These are phyloP conservation scores for Sporisorium sorghi DNA, from an alignment of 1,284 basidiomycete species.

Conservation along the genomic window DNA sequence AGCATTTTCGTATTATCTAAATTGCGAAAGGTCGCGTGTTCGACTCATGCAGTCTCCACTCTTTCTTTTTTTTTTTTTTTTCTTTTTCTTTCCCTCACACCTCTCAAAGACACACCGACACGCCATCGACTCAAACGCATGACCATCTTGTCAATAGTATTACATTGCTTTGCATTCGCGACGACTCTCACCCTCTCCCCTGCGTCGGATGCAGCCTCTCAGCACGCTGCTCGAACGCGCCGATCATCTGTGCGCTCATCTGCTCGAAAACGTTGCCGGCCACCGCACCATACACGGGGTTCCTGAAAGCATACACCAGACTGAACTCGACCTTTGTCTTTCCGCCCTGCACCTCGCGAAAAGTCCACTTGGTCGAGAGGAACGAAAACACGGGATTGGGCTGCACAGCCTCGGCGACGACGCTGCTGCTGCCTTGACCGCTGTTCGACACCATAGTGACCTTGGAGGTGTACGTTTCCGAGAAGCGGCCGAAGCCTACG, in stretches of 20 bases:
- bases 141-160: too few relatives aligned
- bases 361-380: conserved; percentile 79
- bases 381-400: conserved; percentile 82
- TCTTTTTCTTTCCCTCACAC: background rate
- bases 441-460: conserved; percentile 80
- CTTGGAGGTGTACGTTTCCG: conserved; percentile 86
- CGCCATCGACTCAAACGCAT: too few relatives aligned
- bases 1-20: conserved; percentile 41
- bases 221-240: conserved; percentile 87
- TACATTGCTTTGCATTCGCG: background rate
- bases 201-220: conserved; percentile 20
- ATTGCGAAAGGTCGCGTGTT: conserved; percentile 58
- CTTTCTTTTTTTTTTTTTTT: background rate
- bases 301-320: conserved; percentile 85
- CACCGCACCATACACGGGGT: conserved; percentile 84
- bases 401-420: conserved; percentile 44
- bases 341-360: conserved; percentile 30
- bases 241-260: conserved; percentile 87
- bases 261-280: conserved; percentile 85
- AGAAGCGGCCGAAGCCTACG: conserved; percentile 87
- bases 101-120: background rate
- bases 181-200: background rate
- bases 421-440: conserved; percentile 71
- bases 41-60: conserved; percentile 59
- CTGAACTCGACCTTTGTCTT: conserved; percentile 58